Evolutionary conservation across 768 basidiomycete species (phyloP), one percentile per base, ranked within the genome.

Genomic region (Serendipita sp.): DNA sequence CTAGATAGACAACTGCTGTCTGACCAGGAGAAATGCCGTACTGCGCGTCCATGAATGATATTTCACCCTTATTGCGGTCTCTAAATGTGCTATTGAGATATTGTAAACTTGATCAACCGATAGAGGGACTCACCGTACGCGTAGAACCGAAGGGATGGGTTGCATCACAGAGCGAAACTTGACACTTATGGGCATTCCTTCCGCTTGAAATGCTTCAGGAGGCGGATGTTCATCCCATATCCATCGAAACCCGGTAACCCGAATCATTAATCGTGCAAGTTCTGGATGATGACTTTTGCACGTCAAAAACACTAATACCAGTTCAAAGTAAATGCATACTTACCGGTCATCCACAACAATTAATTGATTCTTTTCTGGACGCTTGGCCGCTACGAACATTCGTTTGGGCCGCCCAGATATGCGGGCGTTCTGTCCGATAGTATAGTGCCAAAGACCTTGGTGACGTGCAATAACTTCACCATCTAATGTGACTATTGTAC

Each of bases 11-110:
- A 0, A 81, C 84, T 3, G 84, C 85, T 33, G 88, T 81, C 73
- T 97, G 94, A 1, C 94, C 94, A 0, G 84, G 81, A 0, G 89
- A 79, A 15, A 92, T 83, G 3, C 83, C 86, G 45, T 81, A 79
- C 58, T 87, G 77, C 0, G 86, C 82, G 40, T 79, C 72, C 44
- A 79, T 76, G 67, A 88, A 86, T 0, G 73, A 69, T 48, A 91
- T 77, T 2, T 69, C 64, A 3, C 81, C 65, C 1, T 37, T 27
- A 16, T 64, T 65, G 16, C 48, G 2, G 43, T 40, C 16, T n/a
- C 52, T 68, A 33, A 76, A 71, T 11, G 68, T 72, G 53, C 64
- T 68, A 33, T 67, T 40, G 40, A 66, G 48, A 1, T 66, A 40
- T 66, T 69, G 67, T 53, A 70, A 70, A 23, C 23, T 67, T 62